Evolutionary conservation across 2,329 filamentous ascomycete species (phyloP).

Genomic region (Pseudogymnoascus sp.): DNA sequence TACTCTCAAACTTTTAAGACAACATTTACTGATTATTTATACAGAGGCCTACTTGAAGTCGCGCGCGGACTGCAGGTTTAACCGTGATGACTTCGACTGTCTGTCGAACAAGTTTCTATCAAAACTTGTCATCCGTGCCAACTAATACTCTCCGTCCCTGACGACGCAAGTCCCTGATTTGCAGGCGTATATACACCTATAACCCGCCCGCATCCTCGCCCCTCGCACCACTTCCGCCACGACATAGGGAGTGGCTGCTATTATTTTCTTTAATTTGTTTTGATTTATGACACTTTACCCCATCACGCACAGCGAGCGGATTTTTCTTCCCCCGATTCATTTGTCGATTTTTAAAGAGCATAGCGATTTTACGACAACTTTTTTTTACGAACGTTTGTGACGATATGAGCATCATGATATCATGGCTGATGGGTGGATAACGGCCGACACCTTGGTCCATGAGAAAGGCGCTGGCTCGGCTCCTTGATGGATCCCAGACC

Average conservation of each 20-base stretch:
- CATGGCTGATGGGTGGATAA: constrained; percentile 7
- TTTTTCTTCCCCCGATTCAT: neutral
- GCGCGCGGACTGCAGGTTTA: constrained; percentile 72
- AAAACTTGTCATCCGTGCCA: constrained; percentile 90
- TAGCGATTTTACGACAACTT: constrained; percentile 9
- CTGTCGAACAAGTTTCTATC: constrained; percentile 96
- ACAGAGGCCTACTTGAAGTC: constrained; percentile 79
- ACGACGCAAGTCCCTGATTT: constrained; percentile 7
- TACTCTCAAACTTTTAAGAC: constrained; percentile 9
- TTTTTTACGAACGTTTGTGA: constrained; percentile 8
- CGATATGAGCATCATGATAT: constrained; percentile 9
- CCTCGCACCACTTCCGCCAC: constrained; percentile 17
- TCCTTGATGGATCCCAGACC: constrained; percentile 4
- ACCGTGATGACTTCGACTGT: constrained; percentile 87
- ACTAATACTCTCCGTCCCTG: constrained; percentile 39
- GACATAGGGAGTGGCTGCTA: constrained; percentile 16
- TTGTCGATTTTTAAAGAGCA: constrained; percentile 7
- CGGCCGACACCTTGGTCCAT: constrained; percentile 7
- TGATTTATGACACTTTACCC: constrained; percentile 22
- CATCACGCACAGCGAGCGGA: constrained; percentile 29
- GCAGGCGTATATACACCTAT: constrained; percentile 5
- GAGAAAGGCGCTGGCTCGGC: neutral
- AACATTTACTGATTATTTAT: constrained; percentile 33
- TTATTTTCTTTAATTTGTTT: constrained; percentile 10
- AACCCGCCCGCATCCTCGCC: constrained; percentile 16